Evolutionary conservation across 306 rosid species (phyloP), one percentile per base, ranked within the genome.

Genomic region (Dalbergia cultrata): DNA sequence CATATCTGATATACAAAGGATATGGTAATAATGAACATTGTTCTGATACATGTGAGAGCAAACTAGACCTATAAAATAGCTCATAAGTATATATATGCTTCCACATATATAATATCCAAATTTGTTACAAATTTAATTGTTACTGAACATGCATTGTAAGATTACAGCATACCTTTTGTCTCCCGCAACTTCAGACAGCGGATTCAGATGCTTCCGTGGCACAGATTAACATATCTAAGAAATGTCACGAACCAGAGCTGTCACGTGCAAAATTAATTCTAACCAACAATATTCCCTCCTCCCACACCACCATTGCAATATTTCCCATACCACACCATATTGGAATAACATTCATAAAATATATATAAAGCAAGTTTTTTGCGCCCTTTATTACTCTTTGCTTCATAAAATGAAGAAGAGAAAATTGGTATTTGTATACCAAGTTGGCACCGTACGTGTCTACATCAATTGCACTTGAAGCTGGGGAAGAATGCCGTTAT

Each of bases 161-260:
- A 81, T 85, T 41, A 79, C 70, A 67, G 74, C 88, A 77, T 81
- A 81, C 83, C 83, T 81, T 81, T 85, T 77, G 86, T 77, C 83
- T 78, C 86, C 86, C 78, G 80, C 83, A 82, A 77, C 86, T 83
- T 75, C 39, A 82, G 63, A 79, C 78, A 74, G 76, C 66, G 63
- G 77, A 62, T 57, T 82, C 75, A 73, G 88, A 76, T 37, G 13
- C 78, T 75, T 76, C 75, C 49, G 45, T 44, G 81, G 79, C 86
- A 82, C 86, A 70, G 71, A 78, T 78, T 85, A 81, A 74, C 79
- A 78, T 73, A 68, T n/a, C n/a, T 71, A 72, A 64, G 67, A 49
- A 70, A 59, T 49, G 72, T 74, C 71, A 59, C 33, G 49, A 72
- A 54, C 74, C 47, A 73, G 18, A 47, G 68, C 67, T 62, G 54